Conservation (phyloP, 1,284 basidiomycete genomes). For the Chiua sp. region DNA sequence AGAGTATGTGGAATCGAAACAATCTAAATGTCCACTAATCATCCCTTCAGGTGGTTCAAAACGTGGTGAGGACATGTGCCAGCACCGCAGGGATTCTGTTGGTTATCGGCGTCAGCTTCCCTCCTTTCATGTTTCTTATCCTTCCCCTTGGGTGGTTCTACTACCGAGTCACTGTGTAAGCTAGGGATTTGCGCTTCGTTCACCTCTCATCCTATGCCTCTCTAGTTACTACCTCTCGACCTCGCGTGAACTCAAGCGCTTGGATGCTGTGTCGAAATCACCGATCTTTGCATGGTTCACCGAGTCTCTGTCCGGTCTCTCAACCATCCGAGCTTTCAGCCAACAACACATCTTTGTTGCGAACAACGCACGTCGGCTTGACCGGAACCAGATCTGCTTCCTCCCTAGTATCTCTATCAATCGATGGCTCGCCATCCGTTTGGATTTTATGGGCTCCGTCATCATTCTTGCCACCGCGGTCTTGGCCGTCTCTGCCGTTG, state of each 20-base stretch:
- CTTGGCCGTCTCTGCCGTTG: conserved; percentile 73
- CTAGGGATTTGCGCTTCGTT: conserved; percentile 7
- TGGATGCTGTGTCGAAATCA: conserved; percentile 89
- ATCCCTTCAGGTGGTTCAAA: conserved; percentile 61
- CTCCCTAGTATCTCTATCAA: conserved; percentile 77
- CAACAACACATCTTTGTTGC: conserved; percentile 78
- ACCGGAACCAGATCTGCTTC: conserved; percentile 86
- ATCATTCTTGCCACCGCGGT: conserved; percentile 81
- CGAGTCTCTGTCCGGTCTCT: conserved; percentile 84
- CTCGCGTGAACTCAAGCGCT: conserved; percentile 89
- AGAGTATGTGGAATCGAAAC: conserved; percentile 46
- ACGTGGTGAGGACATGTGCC: conserved; percentile 65
- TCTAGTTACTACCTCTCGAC: conserved; percentile 88
- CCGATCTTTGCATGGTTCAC: conserved; percentile 93
- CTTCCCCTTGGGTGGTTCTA: conserved; percentile 82
- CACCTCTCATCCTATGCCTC: background rate
- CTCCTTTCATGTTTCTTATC: conserved; percentile 80
- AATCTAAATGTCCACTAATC: background rate
- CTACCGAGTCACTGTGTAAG: conserved; percentile 74
- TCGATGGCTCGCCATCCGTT: conserved; percentile 78
- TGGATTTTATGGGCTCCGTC: conserved; percentile 83
- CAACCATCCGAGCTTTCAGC: conserved; percentile 85
- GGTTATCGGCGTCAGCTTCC: conserved; percentile 84
- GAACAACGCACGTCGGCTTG: conserved; percentile 81
- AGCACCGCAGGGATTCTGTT: conserved; percentile 75